Evolutionary conservation across 495 filamentous ascomycete species (phyloP).

Genomic region (Xylaria castorea): DNA sequence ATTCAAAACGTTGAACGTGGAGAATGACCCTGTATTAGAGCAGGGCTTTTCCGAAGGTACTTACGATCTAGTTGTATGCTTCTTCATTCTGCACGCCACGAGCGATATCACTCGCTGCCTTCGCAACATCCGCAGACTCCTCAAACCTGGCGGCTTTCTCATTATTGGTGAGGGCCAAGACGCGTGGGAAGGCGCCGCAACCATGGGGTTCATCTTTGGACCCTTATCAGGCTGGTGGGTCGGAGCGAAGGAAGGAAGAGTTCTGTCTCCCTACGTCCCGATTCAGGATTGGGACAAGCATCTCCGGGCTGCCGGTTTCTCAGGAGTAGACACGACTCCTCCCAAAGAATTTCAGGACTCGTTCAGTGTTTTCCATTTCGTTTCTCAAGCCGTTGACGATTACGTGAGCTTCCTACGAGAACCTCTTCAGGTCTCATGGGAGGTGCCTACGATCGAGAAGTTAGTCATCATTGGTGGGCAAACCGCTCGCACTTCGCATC

Average conservation of each 20-base stretch:
- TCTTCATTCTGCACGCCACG: conserved; percentile 49
- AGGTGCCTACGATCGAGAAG: background rate
- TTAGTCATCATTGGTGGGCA: conserved; percentile 24
- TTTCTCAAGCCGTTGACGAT: conserved; percentile 51
- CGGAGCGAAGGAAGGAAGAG: conserved; percentile 46
- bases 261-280: conserved; percentile 41
- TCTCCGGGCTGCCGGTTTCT: conserved; percentile 48
- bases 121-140: conserved; percentile 32
- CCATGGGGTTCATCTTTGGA: conserved; percentile 42
- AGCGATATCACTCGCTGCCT: conserved; percentile 30
- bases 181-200: conserved; percentile 27
- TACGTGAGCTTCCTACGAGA: conserved; percentile 13
- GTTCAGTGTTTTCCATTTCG: conserved; percentile 41
- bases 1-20: conserved; percentile 48
- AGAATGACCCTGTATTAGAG: conserved; percentile 41
- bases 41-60: conserved; percentile 47
- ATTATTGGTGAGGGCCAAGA: conserved; percentile 32
- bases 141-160: conserved; percentile 41
- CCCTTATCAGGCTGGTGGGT: conserved; percentile 58
- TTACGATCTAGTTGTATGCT: conserved; percentile 55
- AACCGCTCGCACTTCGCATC: background rate
- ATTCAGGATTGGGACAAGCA: conserved; percentile 47
- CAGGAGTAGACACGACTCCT: conserved; percentile 48
- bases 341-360: conserved; percentile 9
- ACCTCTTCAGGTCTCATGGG: background rate